Conservation (phyloP, 495 filamentous ascomycete species). For the Penicillium lividum region DNA sequence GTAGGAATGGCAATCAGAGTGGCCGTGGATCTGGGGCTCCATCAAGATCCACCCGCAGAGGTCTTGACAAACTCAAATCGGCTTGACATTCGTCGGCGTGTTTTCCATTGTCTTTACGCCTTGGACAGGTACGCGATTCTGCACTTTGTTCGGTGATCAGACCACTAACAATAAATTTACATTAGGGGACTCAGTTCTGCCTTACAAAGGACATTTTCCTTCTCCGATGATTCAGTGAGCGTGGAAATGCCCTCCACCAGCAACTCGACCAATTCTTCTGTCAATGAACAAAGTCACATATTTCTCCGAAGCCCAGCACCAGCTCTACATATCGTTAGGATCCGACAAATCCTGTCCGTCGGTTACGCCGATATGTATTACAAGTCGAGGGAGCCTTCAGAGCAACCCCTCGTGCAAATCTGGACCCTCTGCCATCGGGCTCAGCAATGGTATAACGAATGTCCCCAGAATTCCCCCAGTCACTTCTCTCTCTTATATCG, state of each 20-base stretch:
- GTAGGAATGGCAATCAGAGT: conserved; percentile 84
- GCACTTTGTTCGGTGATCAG: neutral
- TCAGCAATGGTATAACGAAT: conserved; percentile 63
- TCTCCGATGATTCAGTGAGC: conserved; percentile 83
- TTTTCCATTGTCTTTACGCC: conserved; percentile 85
- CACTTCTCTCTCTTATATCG: conserved; percentile 70
- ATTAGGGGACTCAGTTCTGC: conserved; percentile 76
- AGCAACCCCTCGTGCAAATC: conserved; percentile 58
- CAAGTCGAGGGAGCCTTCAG: conserved; percentile 61
- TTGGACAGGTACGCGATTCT: conserved; percentile 67
- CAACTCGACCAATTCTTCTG: conserved; percentile 33
- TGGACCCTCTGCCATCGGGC: conserved; percentile 65
- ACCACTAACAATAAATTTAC: conserved; percentile 9
- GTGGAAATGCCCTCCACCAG: conserved; percentile 57
- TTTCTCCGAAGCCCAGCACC: conserved; percentile 52
- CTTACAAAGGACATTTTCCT: conserved; percentile 79
- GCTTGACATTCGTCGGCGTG: conserved; percentile 72
- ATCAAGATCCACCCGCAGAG: conserved; percentile 79
- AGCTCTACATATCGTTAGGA: conserved; percentile 66
- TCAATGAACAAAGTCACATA: conserved; percentile 40
- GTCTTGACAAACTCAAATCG: conserved; percentile 59
- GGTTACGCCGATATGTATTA: conserved; percentile 85
- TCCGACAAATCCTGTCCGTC: conserved; percentile 74
- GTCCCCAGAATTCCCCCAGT: conserved; percentile 58
- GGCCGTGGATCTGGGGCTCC: conserved; percentile 82